Evolutionary conservation across 768 basidiomycete species (phyloP).

Genomic region (Lentinus brumalis): DNA sequence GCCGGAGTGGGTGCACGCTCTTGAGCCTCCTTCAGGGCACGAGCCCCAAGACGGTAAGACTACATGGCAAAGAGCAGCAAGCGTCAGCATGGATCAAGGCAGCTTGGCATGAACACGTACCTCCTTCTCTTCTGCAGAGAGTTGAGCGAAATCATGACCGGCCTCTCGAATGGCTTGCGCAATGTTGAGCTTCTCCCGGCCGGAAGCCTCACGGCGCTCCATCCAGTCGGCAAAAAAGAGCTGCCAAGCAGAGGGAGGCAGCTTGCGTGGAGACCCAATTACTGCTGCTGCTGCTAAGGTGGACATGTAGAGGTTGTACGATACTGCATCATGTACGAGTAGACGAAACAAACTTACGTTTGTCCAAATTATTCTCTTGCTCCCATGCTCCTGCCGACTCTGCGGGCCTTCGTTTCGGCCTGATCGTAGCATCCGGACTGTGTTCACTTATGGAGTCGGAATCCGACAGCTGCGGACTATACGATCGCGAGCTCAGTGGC

Average conservation of each 20-base stretch:
- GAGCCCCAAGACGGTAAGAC: slow-evolving; percentile 86
- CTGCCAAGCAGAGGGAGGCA: slow-evolving; percentile 95
- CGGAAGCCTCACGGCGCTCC: slow-evolving; percentile 77
- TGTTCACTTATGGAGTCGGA: slow-evolving; percentile 57
- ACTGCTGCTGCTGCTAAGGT: slow-evolving; percentile 62
- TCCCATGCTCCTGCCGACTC: slow-evolving; percentile 28
- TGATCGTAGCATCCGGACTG: slow-evolving; percentile 70
- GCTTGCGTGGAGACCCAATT: slow-evolving; percentile 70
- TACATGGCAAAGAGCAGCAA: slow-evolving; percentile 34
- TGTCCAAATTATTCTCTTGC: slow-evolving; percentile 24
- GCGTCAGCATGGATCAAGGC: slow-evolving; percentile 22
- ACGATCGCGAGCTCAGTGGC: slow-evolving; percentile 53
- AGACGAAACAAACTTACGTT: slow-evolving; percentile 19
- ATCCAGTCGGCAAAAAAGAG: slow-evolving; percentile 97
- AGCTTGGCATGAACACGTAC: slow-evolving; percentile 42
- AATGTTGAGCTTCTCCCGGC: slow-evolving; percentile 86
- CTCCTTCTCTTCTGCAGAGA: slow-evolving; percentile 83
- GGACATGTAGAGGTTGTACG: slow-evolving; percentile 34
- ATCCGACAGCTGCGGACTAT: slow-evolving; percentile 55
- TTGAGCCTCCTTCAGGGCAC: slow-evolving; percentile 80
- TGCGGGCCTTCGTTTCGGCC: slow-evolving; percentile 52
- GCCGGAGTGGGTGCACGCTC: slow-evolving; percentile 85
- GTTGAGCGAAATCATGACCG: slow-evolving; percentile 82
- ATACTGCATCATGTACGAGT: slow-evolving; percentile 4
- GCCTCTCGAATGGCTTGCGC: slow-evolving; percentile 96